Conservation (phyloP, 2,329 filamentous ascomycete genomes). For the Fonsecaea pugnacius region DNA sequence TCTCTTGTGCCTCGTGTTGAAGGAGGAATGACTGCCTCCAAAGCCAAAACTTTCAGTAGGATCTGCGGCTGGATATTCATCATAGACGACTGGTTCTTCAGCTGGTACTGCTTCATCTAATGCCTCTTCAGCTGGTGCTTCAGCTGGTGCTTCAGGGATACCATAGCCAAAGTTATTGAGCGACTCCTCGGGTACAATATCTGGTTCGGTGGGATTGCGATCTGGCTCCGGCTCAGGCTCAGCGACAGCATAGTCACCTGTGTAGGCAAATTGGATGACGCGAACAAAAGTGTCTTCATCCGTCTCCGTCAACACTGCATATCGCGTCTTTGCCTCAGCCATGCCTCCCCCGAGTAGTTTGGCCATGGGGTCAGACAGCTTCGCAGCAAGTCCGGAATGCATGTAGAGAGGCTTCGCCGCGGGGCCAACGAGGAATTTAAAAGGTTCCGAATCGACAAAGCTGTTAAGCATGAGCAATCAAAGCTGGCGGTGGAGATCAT, state of each 20-base stretch:
- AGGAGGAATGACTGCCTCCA: fast-evolving
- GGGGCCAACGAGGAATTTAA: slow-evolving; percentile 31
- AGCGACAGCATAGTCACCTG: slow-evolving; percentile 31
- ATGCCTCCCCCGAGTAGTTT: slow-evolving; percentile 30
- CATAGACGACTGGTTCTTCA: not conserved
- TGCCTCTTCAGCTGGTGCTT: not conserved
- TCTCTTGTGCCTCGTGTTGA: not conserved
- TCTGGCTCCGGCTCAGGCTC: slow-evolving; percentile 3
- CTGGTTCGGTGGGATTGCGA: not conserved
- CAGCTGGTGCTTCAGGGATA: no score
- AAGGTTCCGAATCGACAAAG: slow-evolving; percentile 34
- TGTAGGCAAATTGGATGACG: slow-evolving; percentile 37
- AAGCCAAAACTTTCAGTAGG: not conserved
- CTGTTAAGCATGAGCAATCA: slow-evolving; percentile 20
- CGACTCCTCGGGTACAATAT: not conserved
- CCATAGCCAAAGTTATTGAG: not conserved
- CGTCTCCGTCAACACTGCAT: slow-evolving; percentile 29
- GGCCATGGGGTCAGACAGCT: slow-evolving; percentile 31
- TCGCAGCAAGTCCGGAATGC: slow-evolving; percentile 32
- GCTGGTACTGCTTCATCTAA: not conserved
- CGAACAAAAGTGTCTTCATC: slow-evolving; percentile 35
- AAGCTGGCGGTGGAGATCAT: not conserved
- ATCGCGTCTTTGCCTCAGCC: slow-evolving; percentile 27
- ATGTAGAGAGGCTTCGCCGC: slow-evolving; percentile 30
- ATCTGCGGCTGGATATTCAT: not conserved